These are phyloP conservation scores for Psilocybe azurescens DNA, from an alignment of 768 basidiomycete species.

Conservation along the genomic window DNA sequence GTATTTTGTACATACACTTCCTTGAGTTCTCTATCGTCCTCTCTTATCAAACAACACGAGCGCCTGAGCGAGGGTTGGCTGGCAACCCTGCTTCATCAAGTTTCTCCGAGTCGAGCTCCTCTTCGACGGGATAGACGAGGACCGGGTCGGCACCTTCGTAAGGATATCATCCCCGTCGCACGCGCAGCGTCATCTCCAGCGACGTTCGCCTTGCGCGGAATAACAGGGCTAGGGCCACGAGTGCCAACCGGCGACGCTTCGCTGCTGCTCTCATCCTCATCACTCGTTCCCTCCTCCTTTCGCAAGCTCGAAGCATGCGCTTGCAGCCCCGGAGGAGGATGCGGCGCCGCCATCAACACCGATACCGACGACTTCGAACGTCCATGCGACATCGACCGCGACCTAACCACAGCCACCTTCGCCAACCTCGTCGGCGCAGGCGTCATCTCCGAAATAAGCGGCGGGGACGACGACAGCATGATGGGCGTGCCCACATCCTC, in stretches of 20 bases:
- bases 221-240: too few species aligned
- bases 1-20: not conserved
- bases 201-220: not conserved
- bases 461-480: constrained; percentile 33
- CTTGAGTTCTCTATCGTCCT: not conserved
- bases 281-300: not conserved
- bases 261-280: not conserved
- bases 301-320: not conserved
- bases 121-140: constrained; percentile 4
- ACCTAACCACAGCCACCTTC: not conserved
- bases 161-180: not conserved
- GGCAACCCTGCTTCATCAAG: constrained; percentile 7
- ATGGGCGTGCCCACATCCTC: constrained; percentile 27
- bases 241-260: not conserved
- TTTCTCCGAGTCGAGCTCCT: not conserved
- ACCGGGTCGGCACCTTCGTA: not conserved
- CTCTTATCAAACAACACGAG: not conserved
- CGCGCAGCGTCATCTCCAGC: not conserved
- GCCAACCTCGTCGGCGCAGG: constrained; percentile 8
- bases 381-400: not conserved
- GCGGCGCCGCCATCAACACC: not conserved
- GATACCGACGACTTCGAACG: not conserved
- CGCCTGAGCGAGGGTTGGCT: constrained; percentile 7
- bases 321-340: not conserved
- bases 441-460: constrained; percentile 29